Percentiles rank a stretch among this genome's conserved stretches.
phyloP scores from a whole-genome alignment of 257 asterid species.

The Gentiana macrophylla region DNA sequence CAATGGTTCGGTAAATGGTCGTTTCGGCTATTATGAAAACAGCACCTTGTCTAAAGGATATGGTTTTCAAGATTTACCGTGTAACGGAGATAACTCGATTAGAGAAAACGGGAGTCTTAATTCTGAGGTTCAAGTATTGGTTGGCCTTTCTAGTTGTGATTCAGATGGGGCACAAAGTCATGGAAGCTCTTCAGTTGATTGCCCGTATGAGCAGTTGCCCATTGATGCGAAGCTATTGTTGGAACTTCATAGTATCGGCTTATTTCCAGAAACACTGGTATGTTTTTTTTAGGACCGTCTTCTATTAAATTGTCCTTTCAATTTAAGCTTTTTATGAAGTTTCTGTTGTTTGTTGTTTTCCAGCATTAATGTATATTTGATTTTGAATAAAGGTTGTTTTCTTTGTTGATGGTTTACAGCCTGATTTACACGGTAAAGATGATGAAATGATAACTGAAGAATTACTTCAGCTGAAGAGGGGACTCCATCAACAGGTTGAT shows the following conservation, averaged over 20 bases:
- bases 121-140: constrained; percentile 58
- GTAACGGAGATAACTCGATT: constrained; percentile 40
- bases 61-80: constrained; percentile 14
- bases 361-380: neutral
- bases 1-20: constrained; percentile 39
- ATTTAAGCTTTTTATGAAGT: neutral
- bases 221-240: constrained; percentile 62
- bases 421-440: constrained; percentile 83
- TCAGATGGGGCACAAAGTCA: constrained; percentile 34
- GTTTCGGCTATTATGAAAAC: constrained; percentile 45
- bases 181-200: constrained; percentile 35
- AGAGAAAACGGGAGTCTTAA: constrained; percentile 46
- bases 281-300: constrained; percentile 18
- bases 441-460: constrained; percentile 55
- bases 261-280: constrained; percentile 74
- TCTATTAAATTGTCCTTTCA: constrained; percentile 4
- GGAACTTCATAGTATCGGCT: constrained; percentile 77
- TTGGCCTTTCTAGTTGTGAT: constrained; percentile 46
- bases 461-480: constrained; percentile 48
- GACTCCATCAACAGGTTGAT: constrained; percentile 64
- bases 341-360: constrained; percentile 6
- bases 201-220: constrained; percentile 62
- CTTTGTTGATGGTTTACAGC: constrained; percentile 36
- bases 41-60: constrained; percentile 22
- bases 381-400: neutral